These are phyloP conservation scores for Chytridiales sp. DNA, from an alignment of 371 early-diverging fungal genomes.

Conservation along the genomic window DNA sequence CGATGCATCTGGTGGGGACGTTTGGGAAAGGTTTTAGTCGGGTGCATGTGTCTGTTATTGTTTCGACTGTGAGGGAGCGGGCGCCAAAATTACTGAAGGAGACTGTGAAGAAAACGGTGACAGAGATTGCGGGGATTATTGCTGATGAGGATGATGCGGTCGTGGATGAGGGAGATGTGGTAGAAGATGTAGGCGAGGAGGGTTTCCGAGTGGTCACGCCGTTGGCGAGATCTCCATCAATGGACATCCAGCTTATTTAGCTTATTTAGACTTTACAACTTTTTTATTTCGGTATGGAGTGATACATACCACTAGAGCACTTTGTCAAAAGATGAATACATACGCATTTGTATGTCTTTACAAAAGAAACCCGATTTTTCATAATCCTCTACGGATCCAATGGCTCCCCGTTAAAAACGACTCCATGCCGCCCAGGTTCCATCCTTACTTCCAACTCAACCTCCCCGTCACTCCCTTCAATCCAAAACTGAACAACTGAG, in stretches of 20 bases:
- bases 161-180: too few relatives aligned
- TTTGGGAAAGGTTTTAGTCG: slow-evolving; percentile 9
- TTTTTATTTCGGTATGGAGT: too few relatives aligned
- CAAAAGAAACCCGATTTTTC: too few relatives aligned
- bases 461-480: slow-evolving; percentile 11
- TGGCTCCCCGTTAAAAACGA: slow-evolving; percentile 21
- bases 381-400: slow-evolving; percentile 5
- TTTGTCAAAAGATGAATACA: too few relatives aligned
- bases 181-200: too few relatives aligned
- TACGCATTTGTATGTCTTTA: too few relatives aligned
- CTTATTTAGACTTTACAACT: too few relatives aligned
- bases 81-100: slow-evolving; percentile 1
- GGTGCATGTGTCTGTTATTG: slow-evolving; percentile 8
- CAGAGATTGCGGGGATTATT: neutral
- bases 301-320: too few relatives aligned
- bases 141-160: too few relatives aligned
- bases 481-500: slow-evolving; percentile 20
- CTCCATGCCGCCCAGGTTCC: slow-evolving; percentile 15
- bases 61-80: slow-evolving; percentile 2
- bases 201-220: too few relatives aligned
- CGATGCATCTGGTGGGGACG: slow-evolving; percentile 8
- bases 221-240: too few relatives aligned
- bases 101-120: neutral
- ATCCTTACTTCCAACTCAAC: slow-evolving; percentile 23
- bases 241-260: too few relatives aligned